A percentile compares a stretch with the other conserved stretches of the same genome.
These are phyloP conservation scores for Penicillium sclerotiorum DNA, from an alignment of 2,329 filamentous ascomycete species.

Conservation along the genomic window DNA sequence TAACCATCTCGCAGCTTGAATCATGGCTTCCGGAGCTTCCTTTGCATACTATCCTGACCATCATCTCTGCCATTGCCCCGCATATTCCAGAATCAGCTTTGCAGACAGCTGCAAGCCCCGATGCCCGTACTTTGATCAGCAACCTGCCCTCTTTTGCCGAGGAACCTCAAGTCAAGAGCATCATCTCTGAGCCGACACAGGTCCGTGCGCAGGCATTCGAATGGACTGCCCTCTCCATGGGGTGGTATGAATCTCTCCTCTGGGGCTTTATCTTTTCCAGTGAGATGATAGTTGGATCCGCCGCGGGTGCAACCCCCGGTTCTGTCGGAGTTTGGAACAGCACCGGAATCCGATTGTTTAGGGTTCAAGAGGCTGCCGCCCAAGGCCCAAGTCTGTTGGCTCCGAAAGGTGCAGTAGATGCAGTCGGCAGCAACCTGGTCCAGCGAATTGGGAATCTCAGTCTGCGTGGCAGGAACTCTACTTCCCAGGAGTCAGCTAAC, in stretches of 20 bases:
- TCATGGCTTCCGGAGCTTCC: slow-evolving; percentile 91
- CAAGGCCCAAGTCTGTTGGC: slow-evolving; percentile 79
- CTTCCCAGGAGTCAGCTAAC: slow-evolving; percentile 34
- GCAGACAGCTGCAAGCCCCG: slow-evolving; percentile 41
- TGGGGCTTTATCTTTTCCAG: slow-evolving; percentile 92
- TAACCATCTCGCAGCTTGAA: slow-evolving; percentile 65
- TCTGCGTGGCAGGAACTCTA: slow-evolving; percentile 48
- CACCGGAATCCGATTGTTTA: slow-evolving; percentile 84
- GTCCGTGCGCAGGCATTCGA: slow-evolving; percentile 86
- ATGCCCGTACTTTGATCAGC: slow-evolving; percentile 45
- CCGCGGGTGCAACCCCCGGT: slow-evolving; percentile 64
- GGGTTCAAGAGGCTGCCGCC: slow-evolving; percentile 80
- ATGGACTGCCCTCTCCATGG: slow-evolving; percentile 86
- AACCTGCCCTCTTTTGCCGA: slow-evolving; percentile 48
- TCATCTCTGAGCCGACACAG: slow-evolving; percentile 69
- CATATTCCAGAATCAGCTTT: slow-evolving; percentile 53
- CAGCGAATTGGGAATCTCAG: slow-evolving; percentile 82
- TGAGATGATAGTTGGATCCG: slow-evolving; percentile 70
- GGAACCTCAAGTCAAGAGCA: slow-evolving; percentile 65
- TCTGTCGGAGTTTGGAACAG: slow-evolving; percentile 94
- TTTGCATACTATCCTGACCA: slow-evolving; percentile 78
- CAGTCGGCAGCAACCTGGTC: slow-evolving; percentile 87
- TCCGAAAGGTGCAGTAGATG: slow-evolving; percentile 88
- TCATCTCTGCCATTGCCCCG: slow-evolving; percentile 66
- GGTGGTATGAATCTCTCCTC: slow-evolving; percentile 93